A percentile compares a stretch with the other conserved stretches of the same genome.
These are phyloP conservation scores for Paraconiothyrium brasiliense DNA, from an alignment of 2,329 filamentous ascomycete species.

Conservation along the genomic window DNA sequence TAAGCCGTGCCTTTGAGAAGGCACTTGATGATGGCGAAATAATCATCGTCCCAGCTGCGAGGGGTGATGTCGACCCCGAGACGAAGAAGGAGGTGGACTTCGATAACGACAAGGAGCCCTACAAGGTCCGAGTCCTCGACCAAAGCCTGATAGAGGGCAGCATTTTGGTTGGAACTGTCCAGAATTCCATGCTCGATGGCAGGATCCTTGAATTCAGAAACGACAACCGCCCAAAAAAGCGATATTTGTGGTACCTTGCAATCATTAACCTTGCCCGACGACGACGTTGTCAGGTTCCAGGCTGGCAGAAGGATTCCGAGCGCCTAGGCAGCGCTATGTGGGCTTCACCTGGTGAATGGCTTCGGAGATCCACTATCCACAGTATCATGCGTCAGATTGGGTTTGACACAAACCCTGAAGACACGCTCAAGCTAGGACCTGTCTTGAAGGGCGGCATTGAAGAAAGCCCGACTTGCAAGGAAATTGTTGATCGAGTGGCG, in stretches of 20 bases:
- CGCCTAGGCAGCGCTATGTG: neutral
- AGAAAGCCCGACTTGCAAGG: too few relatives aligned
- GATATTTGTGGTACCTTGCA: neutral
- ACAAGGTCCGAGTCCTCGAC: neutral
- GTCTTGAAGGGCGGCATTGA: too few relatives aligned
- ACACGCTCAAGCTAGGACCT: neutral
- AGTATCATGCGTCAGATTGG: neutral
- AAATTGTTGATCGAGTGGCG: too few relatives aligned
- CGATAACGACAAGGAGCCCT: neutral
- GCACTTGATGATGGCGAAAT: neutral
- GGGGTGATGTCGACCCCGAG: neutral
- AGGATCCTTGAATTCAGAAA: neutral
- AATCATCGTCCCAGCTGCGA: neutral
- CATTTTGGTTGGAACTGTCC: neutral
- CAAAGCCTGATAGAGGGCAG: neutral
- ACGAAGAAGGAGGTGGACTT: neutral
- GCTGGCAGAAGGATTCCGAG: neutral
- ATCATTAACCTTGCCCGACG: neutral
- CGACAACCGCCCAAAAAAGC: neutral
- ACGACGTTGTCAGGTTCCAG: neutral
- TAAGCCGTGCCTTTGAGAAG: neutral
- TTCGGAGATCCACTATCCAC: neutral
- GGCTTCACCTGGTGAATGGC: neutral
- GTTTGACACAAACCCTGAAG: neutral
- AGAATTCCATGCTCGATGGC: neutral